Evolutionary conservation across 2,329 filamentous ascomycete species (phyloP), one percentile per base, ranked within the genome.

Genomic region (Talaromyces sp.): DNA sequence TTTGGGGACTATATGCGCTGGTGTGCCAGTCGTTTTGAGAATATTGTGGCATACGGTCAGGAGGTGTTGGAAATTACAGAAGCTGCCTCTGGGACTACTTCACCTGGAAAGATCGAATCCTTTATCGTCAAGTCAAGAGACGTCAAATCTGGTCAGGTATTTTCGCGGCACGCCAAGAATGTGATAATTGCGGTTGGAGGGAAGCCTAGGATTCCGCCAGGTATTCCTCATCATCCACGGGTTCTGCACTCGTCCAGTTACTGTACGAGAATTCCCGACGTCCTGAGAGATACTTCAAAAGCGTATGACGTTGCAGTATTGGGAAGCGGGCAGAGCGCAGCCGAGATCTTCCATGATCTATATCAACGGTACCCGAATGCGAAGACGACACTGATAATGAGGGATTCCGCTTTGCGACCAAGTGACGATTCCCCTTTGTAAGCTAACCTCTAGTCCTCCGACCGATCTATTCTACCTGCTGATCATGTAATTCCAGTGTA

Each of bases 391-490:
- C 79, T 99, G 65, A 82, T 97, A 66, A 94, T 97, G 83, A 88
- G 92, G 70, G 89, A 89, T 48, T 87, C 92, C 68, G 93, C 94
- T 64, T 80, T 99, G 66, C 88, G 90, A 71, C 94, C 94, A 1
- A 96, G 92, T 74, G 94, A 99, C 74, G 95, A 98, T 77, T 97
- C 92, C 62, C 95, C 94, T 19, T 98, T 98, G 91, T 93, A 82
- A 82, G 90, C 68, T 35, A 31, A 47, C 41, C 19, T 10, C 31
- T 14, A 37, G 10, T 10, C 10, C 19, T 14, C 14, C 5, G 3
- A 22, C 10, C 11, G 19, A 8, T 3, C 4, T 22, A 2, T 47
- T 19, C 31, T 14, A 10, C 3, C 52, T 57, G 59, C 35, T 58
- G 24, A 68, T 48, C 27, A 62, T 19, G 9, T 43, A 48, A 60